Percentiles rank a stretch among this genome's conserved stretches.
phyloP scores from a whole-genome alignment of 2,329 filamentous ascomycete genomes.

The Colletotrichum sublineola region DNA sequence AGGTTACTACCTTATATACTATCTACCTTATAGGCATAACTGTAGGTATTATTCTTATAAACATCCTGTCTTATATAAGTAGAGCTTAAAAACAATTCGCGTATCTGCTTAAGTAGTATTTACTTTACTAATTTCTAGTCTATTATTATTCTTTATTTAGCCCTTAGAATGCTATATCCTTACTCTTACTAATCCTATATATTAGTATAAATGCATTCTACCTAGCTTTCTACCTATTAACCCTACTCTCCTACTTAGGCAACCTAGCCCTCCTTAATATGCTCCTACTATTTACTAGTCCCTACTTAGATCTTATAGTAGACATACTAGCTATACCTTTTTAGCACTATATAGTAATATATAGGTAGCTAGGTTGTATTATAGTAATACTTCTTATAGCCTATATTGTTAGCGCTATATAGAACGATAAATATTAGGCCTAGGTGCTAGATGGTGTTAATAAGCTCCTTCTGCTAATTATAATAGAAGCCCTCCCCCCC shows the following conservation, averaged over 20 bases:
- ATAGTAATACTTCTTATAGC: neutral
- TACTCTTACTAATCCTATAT: neutral
- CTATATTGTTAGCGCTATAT: neutral
- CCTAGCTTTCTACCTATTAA: neutral
- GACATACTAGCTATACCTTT: constrained; percentile 9
- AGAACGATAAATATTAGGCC: neutral
- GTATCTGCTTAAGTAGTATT: too few relatives aligned
- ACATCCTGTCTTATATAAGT: too few relatives aligned
- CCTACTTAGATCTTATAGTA: neutral
- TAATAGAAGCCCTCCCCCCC: neutral
- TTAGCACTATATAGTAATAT: neutral
- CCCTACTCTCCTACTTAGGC: neutral
- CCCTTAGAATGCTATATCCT: neutral
- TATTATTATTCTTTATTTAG: constrained; percentile 1
- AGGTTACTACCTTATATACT: too few relatives aligned
- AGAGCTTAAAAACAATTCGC: too few relatives aligned
- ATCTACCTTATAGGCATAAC: too few relatives aligned
- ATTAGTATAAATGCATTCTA: neutral
- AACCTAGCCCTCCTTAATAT: too few relatives aligned
- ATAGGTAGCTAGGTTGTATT: neutral
- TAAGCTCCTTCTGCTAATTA: neutral
- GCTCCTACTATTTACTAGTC: neutral
- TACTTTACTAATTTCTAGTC: neutral
- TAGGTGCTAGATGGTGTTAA: neutral
- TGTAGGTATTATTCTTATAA: too few relatives aligned